Evolutionary conservation across 768 basidiomycete species (phyloP).

Genomic region (Xerocomus brunneocitrinus): DNA sequence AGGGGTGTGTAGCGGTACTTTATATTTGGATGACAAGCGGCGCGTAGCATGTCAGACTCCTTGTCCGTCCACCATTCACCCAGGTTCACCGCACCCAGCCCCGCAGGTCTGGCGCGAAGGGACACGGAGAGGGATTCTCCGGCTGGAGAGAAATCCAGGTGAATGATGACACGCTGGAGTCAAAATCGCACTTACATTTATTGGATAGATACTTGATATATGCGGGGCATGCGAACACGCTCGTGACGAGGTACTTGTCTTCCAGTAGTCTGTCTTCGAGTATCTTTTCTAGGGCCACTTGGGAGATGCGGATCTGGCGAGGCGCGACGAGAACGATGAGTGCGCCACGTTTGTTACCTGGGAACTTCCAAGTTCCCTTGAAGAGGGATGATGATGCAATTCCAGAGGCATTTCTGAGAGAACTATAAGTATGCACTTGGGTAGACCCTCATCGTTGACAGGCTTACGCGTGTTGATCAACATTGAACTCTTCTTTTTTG

Average conservation of each 20-base stretch:
- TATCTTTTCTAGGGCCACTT: neutral
- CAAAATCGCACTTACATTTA: conserved; percentile 2
- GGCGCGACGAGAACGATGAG: conserved; percentile 25
- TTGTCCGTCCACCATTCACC: conserved; percentile 3
- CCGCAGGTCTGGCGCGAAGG: neutral
- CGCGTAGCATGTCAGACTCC: neutral
- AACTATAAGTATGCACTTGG: too few relatives aligned
- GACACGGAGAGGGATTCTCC: conserved; percentile 10
- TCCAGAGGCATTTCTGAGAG: conserved; percentile 1
- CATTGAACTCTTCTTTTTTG: conserved; percentile 5
- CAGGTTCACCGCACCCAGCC: neutral
- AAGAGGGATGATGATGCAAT: conserved; percentile 22
- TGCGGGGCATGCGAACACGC: conserved; percentile 23
- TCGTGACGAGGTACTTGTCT: conserved; percentile 23
- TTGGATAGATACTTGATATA: conserved; percentile 23
- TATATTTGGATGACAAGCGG: neutral
- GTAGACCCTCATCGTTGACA: neutral
- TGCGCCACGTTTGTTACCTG: conserved; percentile 21
- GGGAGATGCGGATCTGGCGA: conserved; percentile 15
- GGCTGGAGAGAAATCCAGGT: neutral
- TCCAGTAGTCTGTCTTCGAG: conserved; percentile 11
- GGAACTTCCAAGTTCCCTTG: conserved; percentile 28
- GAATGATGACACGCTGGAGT: neutral
- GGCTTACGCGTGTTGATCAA: conserved; percentile 3
- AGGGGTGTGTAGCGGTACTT: conserved; percentile 8